These are phyloP conservation scores for Scleroderma bovista DNA, from an alignment of 768 basidiomycete genomes.

Conservation along the genomic window DNA sequence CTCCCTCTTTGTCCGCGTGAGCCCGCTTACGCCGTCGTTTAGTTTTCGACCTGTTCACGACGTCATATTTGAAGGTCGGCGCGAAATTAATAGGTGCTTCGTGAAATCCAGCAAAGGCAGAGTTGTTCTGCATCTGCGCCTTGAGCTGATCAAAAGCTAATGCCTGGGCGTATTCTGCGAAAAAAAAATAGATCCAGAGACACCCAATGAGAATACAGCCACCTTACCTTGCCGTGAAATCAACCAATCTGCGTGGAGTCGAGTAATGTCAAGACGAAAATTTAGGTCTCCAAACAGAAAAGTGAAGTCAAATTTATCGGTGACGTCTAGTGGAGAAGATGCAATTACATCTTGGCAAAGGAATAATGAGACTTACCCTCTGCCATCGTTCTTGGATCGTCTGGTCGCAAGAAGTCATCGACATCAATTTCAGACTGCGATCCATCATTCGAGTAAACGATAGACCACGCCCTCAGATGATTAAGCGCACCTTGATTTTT, in stretches of 20 bases:
- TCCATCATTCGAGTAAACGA: constrained; percentile 2
- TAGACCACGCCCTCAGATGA: neutral
- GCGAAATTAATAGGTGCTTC: constrained; percentile 83
- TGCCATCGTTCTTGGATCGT: constrained; percentile 60
- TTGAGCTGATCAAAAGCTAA: constrained; percentile 87
- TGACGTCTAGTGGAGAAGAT: constrained; percentile 46
- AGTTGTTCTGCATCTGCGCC: constrained; percentile 62
- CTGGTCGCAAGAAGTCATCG: constrained; percentile 64
- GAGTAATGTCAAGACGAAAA: constrained; percentile 83
- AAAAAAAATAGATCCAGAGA: constrained; percentile 6
- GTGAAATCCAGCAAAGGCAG: constrained; percentile 69
- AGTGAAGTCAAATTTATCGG: constrained; percentile 83
- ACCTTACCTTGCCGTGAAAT: constrained; percentile 68
- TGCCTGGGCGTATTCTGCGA: constrained; percentile 74
- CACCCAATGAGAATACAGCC: neutral
- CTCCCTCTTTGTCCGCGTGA: constrained; percentile 28
- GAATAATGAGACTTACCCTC: constrained; percentile 47
- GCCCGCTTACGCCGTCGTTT: constrained; percentile 32
- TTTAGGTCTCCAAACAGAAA: constrained; percentile 92
- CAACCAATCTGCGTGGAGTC: constrained; percentile 93
- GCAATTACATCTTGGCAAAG: constrained; percentile 5
- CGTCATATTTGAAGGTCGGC: constrained; percentile 93
- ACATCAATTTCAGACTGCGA: constrained; percentile 66
- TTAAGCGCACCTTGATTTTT: constrained; percentile 71
- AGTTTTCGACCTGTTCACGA: constrained; percentile 50